Percentiles rank a stretch among this genome's conserved stretches.
These are phyloP conservation scores for Dictyostelium intermedium DNA, from an alignment of 78 protist species.

Conservation along the genomic window DNA sequence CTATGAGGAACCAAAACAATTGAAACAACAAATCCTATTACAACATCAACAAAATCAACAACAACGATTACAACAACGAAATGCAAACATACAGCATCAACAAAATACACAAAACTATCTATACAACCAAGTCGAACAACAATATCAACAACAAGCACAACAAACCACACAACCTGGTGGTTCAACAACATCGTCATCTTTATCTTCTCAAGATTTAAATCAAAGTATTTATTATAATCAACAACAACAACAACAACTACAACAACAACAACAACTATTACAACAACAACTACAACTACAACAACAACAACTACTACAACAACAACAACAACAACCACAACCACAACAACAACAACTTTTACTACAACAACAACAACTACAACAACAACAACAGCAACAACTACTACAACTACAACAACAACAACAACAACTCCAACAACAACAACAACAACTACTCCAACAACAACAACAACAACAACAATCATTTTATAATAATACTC, in stretches of 20 bases:
- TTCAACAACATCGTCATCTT: slow-evolving; percentile 3
- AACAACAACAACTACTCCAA: background rate
- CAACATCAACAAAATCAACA: slow-evolving; percentile 32
- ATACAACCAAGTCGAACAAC: background rate
- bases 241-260: background rate
- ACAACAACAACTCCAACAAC: background rate
- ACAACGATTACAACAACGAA: slow-evolving; percentile 6
- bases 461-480: background rate
- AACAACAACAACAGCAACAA: too few species aligned
- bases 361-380: background rate
- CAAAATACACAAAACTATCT: background rate
- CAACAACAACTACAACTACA: background rate
- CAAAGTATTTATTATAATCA: background rate
- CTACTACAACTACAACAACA: background rate
- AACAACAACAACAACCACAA: background rate
- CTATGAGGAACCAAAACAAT: slow-evolving; percentile 20
- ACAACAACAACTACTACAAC: background rate
- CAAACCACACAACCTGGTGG: background rate
- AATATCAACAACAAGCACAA: slow-evolving; percentile 31
- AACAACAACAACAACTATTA: background rate
- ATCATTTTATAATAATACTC: background rate
- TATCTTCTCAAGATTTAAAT: background rate
- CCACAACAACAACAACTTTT: background rate
- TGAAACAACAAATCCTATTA: slow-evolving; percentile 11
- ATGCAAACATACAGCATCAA: slow-evolving; percentile 4